A percentile compares a stretch with the other conserved stretches of the same genome.
These are phyloP conservation scores for Mytilinidion resinicola DNA, from an alignment of 495 filamentous ascomycete species.

Conservation along the genomic window DNA sequence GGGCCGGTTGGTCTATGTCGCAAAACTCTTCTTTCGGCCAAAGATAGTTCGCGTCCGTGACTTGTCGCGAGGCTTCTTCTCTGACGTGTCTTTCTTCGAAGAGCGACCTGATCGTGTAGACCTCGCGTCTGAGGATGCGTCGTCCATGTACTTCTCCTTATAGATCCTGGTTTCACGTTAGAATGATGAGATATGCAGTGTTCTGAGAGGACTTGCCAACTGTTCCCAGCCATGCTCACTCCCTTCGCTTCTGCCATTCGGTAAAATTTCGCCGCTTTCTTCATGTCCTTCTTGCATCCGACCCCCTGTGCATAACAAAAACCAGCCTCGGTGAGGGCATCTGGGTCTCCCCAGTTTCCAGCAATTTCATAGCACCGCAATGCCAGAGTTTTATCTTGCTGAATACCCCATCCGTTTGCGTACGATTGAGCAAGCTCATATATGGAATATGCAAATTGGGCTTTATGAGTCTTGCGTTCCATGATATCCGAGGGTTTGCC, in stretches of 20 bases:
- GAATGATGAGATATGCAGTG: background rate
- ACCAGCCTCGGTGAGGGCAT: constrained; percentile 59
- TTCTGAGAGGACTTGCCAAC: constrained; percentile 61
- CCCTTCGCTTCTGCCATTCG: constrained; percentile 85
- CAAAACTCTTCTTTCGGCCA: constrained; percentile 48
- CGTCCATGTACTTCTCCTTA: constrained; percentile 81
- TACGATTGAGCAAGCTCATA: constrained; percentile 97
- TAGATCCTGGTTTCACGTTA: constrained; percentile 61
- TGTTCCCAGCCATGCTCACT: constrained; percentile 95
- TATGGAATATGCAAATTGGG: constrained; percentile 88
- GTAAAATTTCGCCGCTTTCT: constrained; percentile 88
- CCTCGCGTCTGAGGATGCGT: constrained; percentile 39
- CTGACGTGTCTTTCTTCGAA: constrained; percentile 32
- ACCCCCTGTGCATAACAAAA: constrained; percentile 39
- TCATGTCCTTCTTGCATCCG: constrained; percentile 87
- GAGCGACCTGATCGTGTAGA: constrained; percentile 23
- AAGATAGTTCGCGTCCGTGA: constrained; percentile 62
- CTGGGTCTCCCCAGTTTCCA: constrained; percentile 92
- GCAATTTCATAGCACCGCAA: constrained; percentile 94
- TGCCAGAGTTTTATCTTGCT: constrained; percentile 82
- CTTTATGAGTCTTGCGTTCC: constrained; percentile 70
- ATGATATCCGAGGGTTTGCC: constrained; percentile 57
- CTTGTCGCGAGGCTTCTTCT: constrained; percentile 58
- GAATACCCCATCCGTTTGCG: constrained; percentile 95
- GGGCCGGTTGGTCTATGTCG: background rate